A percentile compares a stretch with the other conserved stretches of the same genome.
Evolutionary conservation across 768 basidiomycete genomes (phyloP).

Genomic region (Coprinopsis sp.): DNA sequence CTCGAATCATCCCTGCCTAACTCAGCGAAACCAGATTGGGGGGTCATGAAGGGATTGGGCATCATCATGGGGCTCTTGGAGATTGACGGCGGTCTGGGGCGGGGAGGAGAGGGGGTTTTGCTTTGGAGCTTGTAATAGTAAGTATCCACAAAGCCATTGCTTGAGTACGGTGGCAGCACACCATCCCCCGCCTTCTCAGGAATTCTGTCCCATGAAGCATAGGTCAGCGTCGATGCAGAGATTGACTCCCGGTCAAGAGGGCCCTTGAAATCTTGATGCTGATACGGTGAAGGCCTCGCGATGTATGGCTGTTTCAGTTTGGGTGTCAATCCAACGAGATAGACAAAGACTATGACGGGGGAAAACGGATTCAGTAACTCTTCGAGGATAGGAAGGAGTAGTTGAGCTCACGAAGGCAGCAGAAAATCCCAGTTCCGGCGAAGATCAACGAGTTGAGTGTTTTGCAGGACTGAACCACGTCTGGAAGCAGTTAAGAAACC

Average conservation of each 20-base stretch:
- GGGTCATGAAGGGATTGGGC: not conserved
- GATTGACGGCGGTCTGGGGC: not conserved
- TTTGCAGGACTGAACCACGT: conserved; percentile 26
- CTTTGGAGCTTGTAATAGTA: not conserved
- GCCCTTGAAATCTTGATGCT: not conserved
- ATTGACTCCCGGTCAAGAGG: not conserved
- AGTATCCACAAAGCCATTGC: not conserved
- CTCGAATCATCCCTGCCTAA: not conserved
- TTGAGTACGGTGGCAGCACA: not conserved
- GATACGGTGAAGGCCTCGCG: not conserved
- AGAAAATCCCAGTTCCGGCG: conserved; percentile 27
- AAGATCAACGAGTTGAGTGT: conserved; percentile 23
- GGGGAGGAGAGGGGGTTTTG: not conserved
- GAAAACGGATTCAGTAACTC: not conserved
- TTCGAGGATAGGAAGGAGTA: not conserved
- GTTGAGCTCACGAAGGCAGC: conserved; percentile 30
- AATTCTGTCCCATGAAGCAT: conserved; percentile 8
- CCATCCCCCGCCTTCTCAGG: conserved; percentile 1
- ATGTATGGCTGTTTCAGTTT: not conserved
- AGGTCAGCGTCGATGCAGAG: conserved; percentile 2
- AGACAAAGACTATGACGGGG: not conserved
- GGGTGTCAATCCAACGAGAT: conserved; percentile 3
- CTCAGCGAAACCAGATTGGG: not conserved
- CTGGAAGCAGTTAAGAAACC: conserved; percentile 13
- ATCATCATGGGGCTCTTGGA: not conserved